Conservation (phyloP, 805 yeast species). For the Barnettozyma populi region DNA sequence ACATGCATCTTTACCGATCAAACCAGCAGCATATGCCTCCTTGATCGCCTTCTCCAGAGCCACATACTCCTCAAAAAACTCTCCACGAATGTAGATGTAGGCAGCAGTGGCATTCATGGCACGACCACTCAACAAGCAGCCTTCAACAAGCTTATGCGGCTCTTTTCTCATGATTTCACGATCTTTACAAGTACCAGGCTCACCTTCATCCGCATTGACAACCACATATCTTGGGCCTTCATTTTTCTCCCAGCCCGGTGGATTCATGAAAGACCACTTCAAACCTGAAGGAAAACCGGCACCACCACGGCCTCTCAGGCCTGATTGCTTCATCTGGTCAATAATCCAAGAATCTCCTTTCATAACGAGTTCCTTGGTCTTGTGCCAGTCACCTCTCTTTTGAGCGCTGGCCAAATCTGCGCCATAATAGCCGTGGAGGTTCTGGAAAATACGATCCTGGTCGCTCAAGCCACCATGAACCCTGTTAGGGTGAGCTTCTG, state of each 20-base stretch:
- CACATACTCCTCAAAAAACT: slow-evolving; percentile 77
- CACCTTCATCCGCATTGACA: slow-evolving; percentile 92
- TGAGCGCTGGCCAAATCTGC: slow-evolving; percentile 66
- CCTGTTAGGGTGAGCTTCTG: slow-evolving; percentile 47
- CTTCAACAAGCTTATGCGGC: slow-evolving; percentile 88
- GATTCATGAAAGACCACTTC: slow-evolving; percentile 92
- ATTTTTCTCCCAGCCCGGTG: slow-evolving; percentile 93
- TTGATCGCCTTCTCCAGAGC: slow-evolving; percentile 75
- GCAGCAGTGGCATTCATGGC: slow-evolving; percentile 95
- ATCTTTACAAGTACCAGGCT: slow-evolving; percentile 92
- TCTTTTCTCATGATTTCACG: slow-evolving; percentile 88
- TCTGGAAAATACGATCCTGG: slow-evolving; percentile 83
- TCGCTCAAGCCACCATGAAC: slow-evolving; percentile 73
- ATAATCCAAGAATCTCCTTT: slow-evolving; percentile 90
- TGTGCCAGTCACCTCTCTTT: slow-evolving; percentile 88
- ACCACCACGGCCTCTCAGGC: slow-evolving; percentile 89
- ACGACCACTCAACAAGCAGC: slow-evolving; percentile 84
- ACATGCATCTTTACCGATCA: slow-evolving; percentile 79
- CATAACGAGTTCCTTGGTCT: slow-evolving; percentile 76
- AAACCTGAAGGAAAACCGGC: slow-evolving; percentile 91
- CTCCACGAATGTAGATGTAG: slow-evolving; percentile 86
- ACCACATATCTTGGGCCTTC: slow-evolving; percentile 85
- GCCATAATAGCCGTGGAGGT: slow-evolving; percentile 71
- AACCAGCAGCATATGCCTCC: slow-evolving; percentile 79
- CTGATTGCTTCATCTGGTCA: slow-evolving; percentile 79